phyloP scores from a whole-genome alignment of 305 asterid genomes.

The Solanum hybrid region DNA sequence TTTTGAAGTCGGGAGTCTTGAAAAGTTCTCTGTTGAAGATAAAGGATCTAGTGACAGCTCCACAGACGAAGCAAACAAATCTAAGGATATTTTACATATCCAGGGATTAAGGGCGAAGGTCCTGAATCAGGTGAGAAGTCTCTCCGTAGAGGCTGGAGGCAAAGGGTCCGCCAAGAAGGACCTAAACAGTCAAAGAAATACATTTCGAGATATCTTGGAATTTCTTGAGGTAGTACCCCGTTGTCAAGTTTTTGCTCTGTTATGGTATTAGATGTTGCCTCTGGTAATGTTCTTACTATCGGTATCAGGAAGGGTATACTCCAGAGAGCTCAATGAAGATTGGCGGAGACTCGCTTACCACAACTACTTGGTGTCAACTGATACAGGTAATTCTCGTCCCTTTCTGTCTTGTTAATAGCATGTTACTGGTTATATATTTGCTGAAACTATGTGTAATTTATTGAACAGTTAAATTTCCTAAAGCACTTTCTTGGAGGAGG shows the following conservation, averaged over 20 bases:
- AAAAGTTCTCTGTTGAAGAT: conserved; percentile 53
- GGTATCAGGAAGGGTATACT: conserved; percentile 47
- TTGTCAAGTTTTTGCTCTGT: background rate
- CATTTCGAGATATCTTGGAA: conserved; percentile 72
- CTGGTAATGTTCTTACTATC: background rate
- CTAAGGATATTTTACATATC: conserved; percentile 37
- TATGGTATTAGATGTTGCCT: background rate
- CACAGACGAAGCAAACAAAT: conserved; percentile 33
- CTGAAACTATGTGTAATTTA: background rate
- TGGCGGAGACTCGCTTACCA: conserved; percentile 65
- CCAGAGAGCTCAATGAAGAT: conserved; percentile 65
- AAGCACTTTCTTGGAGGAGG: conserved; percentile 94
- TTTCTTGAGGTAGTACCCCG: conserved; percentile 56
- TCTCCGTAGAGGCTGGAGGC: conserved; percentile 86
- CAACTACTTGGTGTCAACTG: conserved; percentile 63
- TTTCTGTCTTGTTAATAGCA: background rate
- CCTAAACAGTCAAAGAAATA: conserved; percentile 73
- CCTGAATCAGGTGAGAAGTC: conserved; percentile 56
- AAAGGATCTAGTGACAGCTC: conserved; percentile 44
- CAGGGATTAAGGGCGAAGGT: conserved; percentile 69
- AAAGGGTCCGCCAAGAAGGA: conserved; percentile 89
- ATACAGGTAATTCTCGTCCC: conserved; percentile 43
- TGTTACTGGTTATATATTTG: background rate
- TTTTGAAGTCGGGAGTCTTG: conserved; percentile 72
- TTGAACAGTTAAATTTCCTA: conserved; percentile 61